Evolutionary conservation across 768 basidiomycete species (phyloP).

Genomic region (Lyophyllum decastes): DNA sequence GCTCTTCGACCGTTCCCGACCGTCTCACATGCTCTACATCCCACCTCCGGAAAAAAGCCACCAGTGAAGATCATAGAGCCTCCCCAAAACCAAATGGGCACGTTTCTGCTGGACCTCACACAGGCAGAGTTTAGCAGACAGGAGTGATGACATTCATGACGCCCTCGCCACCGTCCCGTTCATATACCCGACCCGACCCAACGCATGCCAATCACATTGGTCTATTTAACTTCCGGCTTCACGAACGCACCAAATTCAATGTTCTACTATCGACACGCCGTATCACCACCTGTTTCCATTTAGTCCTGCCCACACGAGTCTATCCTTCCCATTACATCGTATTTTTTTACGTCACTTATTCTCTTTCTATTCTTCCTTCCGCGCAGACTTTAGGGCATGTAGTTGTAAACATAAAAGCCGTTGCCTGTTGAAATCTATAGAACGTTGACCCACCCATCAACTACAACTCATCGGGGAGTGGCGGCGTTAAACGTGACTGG

Average conservation of each 20-base stretch:
- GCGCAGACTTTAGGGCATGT: slow-evolving; percentile 13
- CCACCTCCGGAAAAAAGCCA: slow-evolving; percentile 37
- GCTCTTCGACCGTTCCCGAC: slow-evolving; percentile 79
- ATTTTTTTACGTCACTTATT: slow-evolving; percentile 4
- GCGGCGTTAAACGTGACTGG: background rate
- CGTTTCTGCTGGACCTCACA: slow-evolving; percentile 78
- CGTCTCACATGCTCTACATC: slow-evolving; percentile 46
- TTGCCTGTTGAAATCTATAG: background rate
- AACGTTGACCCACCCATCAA: background rate
- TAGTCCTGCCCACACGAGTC: slow-evolving; percentile 2
- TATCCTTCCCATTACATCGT: slow-evolving; percentile 5
- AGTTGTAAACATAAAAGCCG: slow-evolving; percentile 6
- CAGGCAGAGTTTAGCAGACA: slow-evolving; percentile 82
- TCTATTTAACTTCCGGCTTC: background rate
- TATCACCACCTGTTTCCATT: slow-evolving; percentile 6
- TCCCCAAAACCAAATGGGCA: slow-evolving; percentile 67
- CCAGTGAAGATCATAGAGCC: slow-evolving; percentile 79
- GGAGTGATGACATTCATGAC: slow-evolving; percentile 25
- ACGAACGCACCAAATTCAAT: slow-evolving; percentile 1
- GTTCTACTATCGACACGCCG: slow-evolving; percentile 10
- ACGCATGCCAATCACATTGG: background rate
- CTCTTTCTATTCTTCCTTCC: background rate
- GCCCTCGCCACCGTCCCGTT: background rate
- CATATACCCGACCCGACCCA: slow-evolving; percentile 7
- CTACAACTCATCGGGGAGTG: background rate